phyloP scores from a whole-genome alignment of 2,329 filamentous ascomycete species.

The Geosmithia morbida region DNA sequence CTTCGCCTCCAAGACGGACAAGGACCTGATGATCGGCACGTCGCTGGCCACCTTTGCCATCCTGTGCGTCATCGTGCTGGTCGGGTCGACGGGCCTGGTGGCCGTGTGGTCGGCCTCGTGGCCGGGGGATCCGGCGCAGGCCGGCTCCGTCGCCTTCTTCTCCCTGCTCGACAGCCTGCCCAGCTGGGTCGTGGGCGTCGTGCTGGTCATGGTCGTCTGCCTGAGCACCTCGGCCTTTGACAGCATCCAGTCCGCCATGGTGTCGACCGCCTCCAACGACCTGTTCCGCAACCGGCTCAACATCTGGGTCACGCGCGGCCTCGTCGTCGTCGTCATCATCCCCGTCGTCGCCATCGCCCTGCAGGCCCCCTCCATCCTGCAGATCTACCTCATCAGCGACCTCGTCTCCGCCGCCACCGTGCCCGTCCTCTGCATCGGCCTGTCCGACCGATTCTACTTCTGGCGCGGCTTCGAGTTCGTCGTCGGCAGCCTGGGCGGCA shows the following conservation, averaged over 20 bases:
- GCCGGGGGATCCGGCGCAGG: slow-evolving; percentile 41
- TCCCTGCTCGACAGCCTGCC: slow-evolving; percentile 58
- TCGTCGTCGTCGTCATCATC: slow-evolving; percentile 58
- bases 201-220: slow-evolving; percentile 67
- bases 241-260: slow-evolving; percentile 69
- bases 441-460: slow-evolving; percentile 56
- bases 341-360: slow-evolving; percentile 63
- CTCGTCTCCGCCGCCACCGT: slow-evolving; percentile 64
- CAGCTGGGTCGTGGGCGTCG: slow-evolving; percentile 67
- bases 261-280: slow-evolving; percentile 73
- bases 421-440: slow-evolving; percentile 59
- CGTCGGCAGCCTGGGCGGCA: slow-evolving; percentile 60
- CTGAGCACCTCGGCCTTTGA: slow-evolving; percentile 70
- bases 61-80: slow-evolving; percentile 55
- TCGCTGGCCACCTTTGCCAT: slow-evolving; percentile 52
- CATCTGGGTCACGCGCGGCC: slow-evolving; percentile 56
- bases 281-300: slow-evolving; percentile 70
- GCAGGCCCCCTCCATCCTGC: slow-evolving; percentile 58
- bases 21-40: slow-evolving; percentile 61
- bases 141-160: slow-evolving; percentile 61
- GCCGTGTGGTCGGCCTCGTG: slow-evolving; percentile 66
- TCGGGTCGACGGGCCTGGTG: slow-evolving; percentile 59
- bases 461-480: slow-evolving; percentile 74
- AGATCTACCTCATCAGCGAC: slow-evolving; percentile 74
- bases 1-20: slow-evolving; percentile 67